A percentile compares a stretch with the other conserved stretches of the same genome.
Conservation (phyloP, 1,284 basidiomycete genomes). For the Irpex rosettiformis region DNA sequence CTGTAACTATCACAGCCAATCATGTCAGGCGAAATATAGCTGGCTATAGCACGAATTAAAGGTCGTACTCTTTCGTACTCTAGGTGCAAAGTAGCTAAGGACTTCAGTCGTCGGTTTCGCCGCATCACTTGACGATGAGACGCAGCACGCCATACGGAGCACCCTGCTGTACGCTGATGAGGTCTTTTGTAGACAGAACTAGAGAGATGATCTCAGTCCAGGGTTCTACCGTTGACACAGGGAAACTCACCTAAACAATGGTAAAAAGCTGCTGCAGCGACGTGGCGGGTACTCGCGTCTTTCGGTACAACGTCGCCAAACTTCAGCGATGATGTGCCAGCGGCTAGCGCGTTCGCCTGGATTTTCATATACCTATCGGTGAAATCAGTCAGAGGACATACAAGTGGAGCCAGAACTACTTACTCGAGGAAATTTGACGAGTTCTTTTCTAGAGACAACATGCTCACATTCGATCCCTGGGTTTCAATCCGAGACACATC, state of each 20-base stretch:
- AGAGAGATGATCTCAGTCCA: conserved; percentile 10
- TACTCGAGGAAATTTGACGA: conserved; percentile 79
- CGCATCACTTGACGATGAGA: conserved; percentile 33
- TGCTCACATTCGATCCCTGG: conserved; percentile 51
- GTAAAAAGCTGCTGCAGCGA: conserved; percentile 76
- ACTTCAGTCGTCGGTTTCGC: no score
- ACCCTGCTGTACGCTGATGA: conserved; percentile 50
- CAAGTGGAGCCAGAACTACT: conserved; percentile 18
- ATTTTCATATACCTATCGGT: conserved; percentile 67
- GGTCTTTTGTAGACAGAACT: conserved; percentile 68
- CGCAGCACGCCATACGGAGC: conserved; percentile 48
- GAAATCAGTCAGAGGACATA: neutral
- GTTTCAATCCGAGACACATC: conserved; percentile 38
- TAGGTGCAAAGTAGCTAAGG: no score
- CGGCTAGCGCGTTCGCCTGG: conserved; percentile 59
- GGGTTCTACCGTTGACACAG: neutral
- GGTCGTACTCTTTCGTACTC: no score
- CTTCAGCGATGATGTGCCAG: conserved; percentile 40
- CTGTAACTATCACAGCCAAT: neutral
- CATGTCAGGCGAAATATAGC: neutral
- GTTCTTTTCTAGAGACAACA: conserved; percentile 63
- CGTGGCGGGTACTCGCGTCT: conserved; percentile 63
- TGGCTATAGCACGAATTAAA: neutral
- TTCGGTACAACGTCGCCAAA: conserved; percentile 68
- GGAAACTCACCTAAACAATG: conserved; percentile 66